Percentiles rank a stretch among this genome's conserved stretches.
Evolutionary conservation across 345 rosid species (phyloP).

Genomic region (Populus pruinosa): DNA sequence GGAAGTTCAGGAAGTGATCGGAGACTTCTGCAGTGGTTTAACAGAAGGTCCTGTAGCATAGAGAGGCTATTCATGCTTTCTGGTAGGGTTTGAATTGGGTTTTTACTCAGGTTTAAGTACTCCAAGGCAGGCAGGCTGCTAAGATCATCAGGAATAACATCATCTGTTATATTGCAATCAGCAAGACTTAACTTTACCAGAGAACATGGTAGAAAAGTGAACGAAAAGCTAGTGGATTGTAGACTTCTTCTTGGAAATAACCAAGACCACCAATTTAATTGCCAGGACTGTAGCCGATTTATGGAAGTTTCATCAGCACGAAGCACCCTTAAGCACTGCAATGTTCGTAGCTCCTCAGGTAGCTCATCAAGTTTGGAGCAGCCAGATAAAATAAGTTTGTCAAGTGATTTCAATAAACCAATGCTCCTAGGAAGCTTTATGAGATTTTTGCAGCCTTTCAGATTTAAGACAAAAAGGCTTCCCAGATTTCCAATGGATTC

Average conservation of each 20-base stretch:
- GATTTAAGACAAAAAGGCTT: constrained; percentile 7
- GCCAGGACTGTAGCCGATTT: not conserved
- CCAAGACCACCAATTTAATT: constrained; percentile 19
- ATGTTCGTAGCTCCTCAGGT: constrained; percentile 1
- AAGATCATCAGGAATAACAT: not conserved
- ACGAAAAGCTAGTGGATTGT: not conserved
- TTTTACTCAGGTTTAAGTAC: constrained; percentile 10
- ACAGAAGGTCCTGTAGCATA: constrained; percentile 9
- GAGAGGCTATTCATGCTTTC: not conserved
- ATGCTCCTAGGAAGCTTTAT: constrained; percentile 11
- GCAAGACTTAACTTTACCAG: constrained; percentile 16
- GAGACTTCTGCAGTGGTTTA: constrained; percentile 7
- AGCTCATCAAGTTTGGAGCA: constrained; percentile 17
- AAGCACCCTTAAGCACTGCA: constrained; percentile 23
- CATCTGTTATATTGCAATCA: constrained; percentile 12
- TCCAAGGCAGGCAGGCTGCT: constrained; percentile 8
- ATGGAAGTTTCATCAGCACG: constrained; percentile 11
- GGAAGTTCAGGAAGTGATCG: constrained; percentile 17
- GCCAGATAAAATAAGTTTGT: constrained; percentile 21
- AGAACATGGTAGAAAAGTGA: constrained; percentile 6
- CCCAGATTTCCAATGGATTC: constrained; percentile 21
- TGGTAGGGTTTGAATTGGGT: constrained; percentile 13
- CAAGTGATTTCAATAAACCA: constrained; percentile 10
- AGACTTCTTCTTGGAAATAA: constrained; percentile 2
- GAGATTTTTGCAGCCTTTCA: constrained; percentile 24